Base-by-base conservation (phyloP, 1,139 yeast species). In the Spathaspora sp. region DNA sequence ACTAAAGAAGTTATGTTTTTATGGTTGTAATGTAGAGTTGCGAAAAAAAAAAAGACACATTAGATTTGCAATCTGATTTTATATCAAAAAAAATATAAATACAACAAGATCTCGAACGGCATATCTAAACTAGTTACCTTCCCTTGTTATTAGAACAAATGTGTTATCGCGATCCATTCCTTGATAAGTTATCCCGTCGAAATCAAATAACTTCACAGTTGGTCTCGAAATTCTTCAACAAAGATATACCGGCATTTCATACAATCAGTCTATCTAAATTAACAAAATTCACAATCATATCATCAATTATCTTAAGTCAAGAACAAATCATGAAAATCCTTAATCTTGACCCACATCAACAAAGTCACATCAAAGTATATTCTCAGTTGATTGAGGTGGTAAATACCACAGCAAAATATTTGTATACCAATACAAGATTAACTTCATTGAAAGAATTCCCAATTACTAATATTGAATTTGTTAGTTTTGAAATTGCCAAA, bases 401-500 rank as follows among this genome's bases (percentile, higher is more conserved):
- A 3, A 41, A 41, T 23, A 42, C 41, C 13, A 43, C 54, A 3
- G 60, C 56, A 2, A 36, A 43, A 29, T 29, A 45, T 7, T 41
- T 61, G 8, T 48, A 41, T 24, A 36, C 38, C 2, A 23, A 38
- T n/a, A 49, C 51, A 3, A 39, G 34, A 7, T 42, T 49, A 4
- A 41, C 44, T 27, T 48, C 58, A 17, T 38, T 48, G 15, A 11
- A 5, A 13, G 55, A 55, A 3, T 54, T 55, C 44, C 66, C 67
- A 2, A 41, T 63, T 31, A 59, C 64, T 1, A 59, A 61, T 44
- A 39, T 63, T 18, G 55, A 57, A 17, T 51, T 52, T 10, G 45
- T 57, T 1, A 56, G 61, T 42, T 61, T 56, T 34, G 43, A 51
- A 20, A 53, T 63, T 15, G 66, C 65, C 1, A 51, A 51, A n/a